Percentiles rank a stretch among this genome's conserved stretches.
phyloP scores from a whole-genome alignment of 306 rosid genomes.

The Carpinus viminea region DNA sequence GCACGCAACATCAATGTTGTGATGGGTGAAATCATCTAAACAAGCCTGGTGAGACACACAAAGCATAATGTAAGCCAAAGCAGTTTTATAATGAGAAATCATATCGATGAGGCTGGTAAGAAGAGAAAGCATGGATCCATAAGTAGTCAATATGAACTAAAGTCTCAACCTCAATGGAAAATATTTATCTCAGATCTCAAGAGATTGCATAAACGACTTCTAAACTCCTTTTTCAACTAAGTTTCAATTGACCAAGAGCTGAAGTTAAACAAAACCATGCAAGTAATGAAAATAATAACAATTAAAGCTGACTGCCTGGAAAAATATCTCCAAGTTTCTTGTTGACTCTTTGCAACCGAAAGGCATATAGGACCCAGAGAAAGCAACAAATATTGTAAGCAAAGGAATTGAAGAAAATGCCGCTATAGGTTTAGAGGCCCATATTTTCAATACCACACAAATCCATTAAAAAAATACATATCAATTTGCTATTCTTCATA shows the following conservation, averaged over 20 bases:
- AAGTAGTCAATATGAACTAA: slow-evolving; percentile 3
- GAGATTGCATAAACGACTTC: neutral
- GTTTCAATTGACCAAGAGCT: neutral
- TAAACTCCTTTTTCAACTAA: slow-evolving; percentile 4
- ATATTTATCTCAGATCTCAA: slow-evolving; percentile 4
- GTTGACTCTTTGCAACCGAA: slow-evolving; percentile 3
- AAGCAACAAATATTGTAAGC: neutral
- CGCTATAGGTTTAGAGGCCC: neutral
- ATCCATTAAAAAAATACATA: no score
- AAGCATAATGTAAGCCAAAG: slow-evolving; percentile 14
- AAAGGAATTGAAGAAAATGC: neutral
- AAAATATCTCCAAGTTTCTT: neutral
- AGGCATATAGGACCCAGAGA: neutral
- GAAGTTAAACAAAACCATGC: neutral
- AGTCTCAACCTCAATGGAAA: slow-evolving; percentile 1
- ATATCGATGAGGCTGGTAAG: slow-evolving; percentile 17
- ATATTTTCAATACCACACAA: neutral
- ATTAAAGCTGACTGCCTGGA: slow-evolving; percentile 4
- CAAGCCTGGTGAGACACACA: slow-evolving; percentile 66
- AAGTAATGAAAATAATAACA: neutral
- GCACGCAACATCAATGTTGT: slow-evolving; percentile 99
- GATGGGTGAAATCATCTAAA: slow-evolving; percentile 96
- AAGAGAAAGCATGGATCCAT: slow-evolving; percentile 6
- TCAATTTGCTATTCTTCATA: slow-evolving; percentile 4
- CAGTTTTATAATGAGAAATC: neutral